Evolutionary conservation across 2,329 filamentous ascomycete species (phyloP).

Genomic region (Fusarium subtropicale): DNA sequence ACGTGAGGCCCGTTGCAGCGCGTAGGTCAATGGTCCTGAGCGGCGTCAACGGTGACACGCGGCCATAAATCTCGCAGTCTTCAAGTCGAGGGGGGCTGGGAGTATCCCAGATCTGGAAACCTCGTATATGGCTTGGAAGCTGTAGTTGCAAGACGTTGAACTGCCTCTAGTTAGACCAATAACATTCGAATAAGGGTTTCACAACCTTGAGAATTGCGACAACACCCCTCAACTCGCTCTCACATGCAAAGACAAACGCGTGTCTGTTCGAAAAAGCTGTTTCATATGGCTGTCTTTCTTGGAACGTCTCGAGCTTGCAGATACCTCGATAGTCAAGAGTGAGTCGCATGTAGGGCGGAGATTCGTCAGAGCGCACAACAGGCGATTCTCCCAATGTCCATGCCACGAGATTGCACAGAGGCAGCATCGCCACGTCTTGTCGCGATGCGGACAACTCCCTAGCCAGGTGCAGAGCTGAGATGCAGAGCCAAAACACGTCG

Average conservation of each 20-base stretch:
- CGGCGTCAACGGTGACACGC: constrained; percentile 12
- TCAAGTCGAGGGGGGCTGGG: constrained; percentile 11
- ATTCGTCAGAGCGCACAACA: not conserved
- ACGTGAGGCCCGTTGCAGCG: constrained; percentile 19
- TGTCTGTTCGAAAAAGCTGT: constrained; percentile 4
- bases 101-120: constrained; percentile 23
- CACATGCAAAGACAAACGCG: not conserved
- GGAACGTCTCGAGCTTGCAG: constrained; percentile 4
- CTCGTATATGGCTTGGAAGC: not conserved
- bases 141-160: constrained; percentile 8
- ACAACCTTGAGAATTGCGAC: constrained; percentile 3
- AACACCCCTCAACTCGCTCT: not conserved
- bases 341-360: not conserved
- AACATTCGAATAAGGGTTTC: too few relatives aligned
- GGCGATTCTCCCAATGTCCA: constrained; percentile 7
- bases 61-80: constrained; percentile 15
- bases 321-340: constrained; percentile 16
- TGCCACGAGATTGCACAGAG: constrained; percentile 7
- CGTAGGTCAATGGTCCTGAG: constrained; percentile 17
- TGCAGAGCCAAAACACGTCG: constrained; percentile 16
- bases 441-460: not conserved
- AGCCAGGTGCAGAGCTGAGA: constrained; percentile 7
- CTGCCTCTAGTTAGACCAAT: not conserved
- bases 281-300: not conserved
- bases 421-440: not conserved